Evolutionary conservation across 1,139 yeast genomes (phyloP), one percentile per base, ranked within the genome.

Genomic region (Magnusiomyces tetraspermus): DNA sequence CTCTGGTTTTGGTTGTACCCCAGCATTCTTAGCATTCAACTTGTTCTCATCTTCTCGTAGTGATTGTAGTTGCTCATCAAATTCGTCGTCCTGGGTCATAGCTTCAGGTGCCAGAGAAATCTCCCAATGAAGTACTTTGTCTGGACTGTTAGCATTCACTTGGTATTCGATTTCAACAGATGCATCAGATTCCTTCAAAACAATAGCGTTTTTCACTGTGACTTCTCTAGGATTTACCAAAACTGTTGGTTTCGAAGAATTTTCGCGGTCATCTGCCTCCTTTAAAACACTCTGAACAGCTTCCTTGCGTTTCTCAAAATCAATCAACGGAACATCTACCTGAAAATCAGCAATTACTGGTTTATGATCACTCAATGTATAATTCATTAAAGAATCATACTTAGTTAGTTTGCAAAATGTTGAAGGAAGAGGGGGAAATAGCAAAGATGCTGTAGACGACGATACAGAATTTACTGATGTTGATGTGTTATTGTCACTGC

Each of bases 331-430:
- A 0, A 77, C 74, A 0, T 72, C 67, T 1, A 83, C 60, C 13
- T 67, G 70, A 60, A 79, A 80, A 10, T 75, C 71, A 0, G 83
- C 75, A 49, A 70, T 71, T 0, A 86, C 94, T 0, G 95, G 95
- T 50, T 83, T 71, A 66, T 87, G 96, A 63, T 87, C 96, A 0
- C 90, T 82, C 28, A 80, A 74, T 1, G 72, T 61, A 59, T 76
- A 77, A 48, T 61, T 64, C 61, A 49, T 51, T 22, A 56, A 52
- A 3, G 61, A 53, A 1, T 41, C 41, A 53, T 64, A 64, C 15
- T 59, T 62, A 17, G 48, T 31, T 53, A 37, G 57, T 45, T 46
- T 58, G 23, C 46, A 43, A n/a, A 38, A 38, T 3, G 5, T 15
- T 8, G 42, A 38, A 19, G 42, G 42, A 61, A 2, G 57, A 47